Base-by-base conservation (phyloP, 768 basidiomycete genomes). In the Flagelloscypha sp. region DNA sequence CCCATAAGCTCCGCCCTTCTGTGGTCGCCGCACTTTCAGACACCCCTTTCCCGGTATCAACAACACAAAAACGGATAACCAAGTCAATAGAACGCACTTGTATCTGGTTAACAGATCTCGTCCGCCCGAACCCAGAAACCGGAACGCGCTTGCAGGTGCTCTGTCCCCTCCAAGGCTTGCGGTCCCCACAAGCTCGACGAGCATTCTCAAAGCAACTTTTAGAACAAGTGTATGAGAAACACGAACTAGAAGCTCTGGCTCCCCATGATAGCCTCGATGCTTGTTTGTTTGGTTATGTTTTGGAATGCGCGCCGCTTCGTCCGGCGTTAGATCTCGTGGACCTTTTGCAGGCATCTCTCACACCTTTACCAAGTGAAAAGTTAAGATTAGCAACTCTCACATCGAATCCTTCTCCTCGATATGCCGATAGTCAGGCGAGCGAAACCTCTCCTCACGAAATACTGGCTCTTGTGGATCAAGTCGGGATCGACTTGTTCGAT, bases 401-500 rank as follows among this genome's bases (percentile, higher is more conserved):
- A n/a, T n/a, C n/a, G n/a, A n/a, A n/a, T n/a, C n/a, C n/a, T n/a
- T n/a, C n/a, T n/a, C 55, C 57, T 8, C 30, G 30, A 9, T 8
- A 12, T 18, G 15, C 17, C 8, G 19, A 31, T 18, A 12, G 12
- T 9, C n/a, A n/a, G n/a, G n/a, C n/a, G n/a, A 66, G 66, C 1
- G 50, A 65, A 0, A 45, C 49, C 3, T 76, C 78, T 0, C 89
- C 88, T 2, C 89, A 89, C 40, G 82, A 86, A 35, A 72, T 88
- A 10, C 74, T 92, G 3, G 57, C 56, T 7, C 68, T 88, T 18
- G 65, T 90, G 20, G 56, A 59, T 2, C 61, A 72, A 27, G 63
- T 79, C 2, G 88, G 89, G 0, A 49, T 85, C 11, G 88, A 93
- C 49, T 43, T 90, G 0, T 79, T 90, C 41, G 86, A 89, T 46